A percentile compares a stretch with the other conserved stretches of the same genome.
Evolutionary conservation across 2,329 filamentous ascomycete genomes (phyloP).

Genomic region (Fusarium praegraminearum): DNA sequence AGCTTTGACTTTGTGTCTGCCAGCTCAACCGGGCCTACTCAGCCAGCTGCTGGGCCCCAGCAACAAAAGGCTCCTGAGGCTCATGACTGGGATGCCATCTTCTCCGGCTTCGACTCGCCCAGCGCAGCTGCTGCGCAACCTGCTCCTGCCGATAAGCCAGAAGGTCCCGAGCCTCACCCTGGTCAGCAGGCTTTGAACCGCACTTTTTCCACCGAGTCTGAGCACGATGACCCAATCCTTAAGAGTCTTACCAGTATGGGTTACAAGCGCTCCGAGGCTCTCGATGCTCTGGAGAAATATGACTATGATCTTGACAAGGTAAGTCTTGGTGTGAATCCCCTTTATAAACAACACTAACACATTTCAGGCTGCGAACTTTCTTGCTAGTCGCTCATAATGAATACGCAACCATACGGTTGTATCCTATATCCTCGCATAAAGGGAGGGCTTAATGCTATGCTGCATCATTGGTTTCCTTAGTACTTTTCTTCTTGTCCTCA

Average conservation of each 20-base stretch:
- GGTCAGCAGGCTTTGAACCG: constrained; percentile 63
- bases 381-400: constrained; percentile 65
- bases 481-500: constrained; percentile 28
- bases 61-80: constrained; percentile 59
- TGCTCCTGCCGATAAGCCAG: constrained; percentile 36
- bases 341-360: not conserved
- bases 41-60: constrained; percentile 56
- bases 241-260: constrained; percentile 93
- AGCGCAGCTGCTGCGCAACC: constrained; percentile 48
- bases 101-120: constrained; percentile 79
- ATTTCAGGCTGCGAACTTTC: constrained; percentile 64
- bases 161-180: constrained; percentile 30
- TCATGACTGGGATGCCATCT: constrained; percentile 96
- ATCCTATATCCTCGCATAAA: constrained; percentile 22
- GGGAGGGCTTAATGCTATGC: constrained; percentile 33
- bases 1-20: constrained; percentile 70
- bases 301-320: constrained; percentile 98
- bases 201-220: constrained; percentile 72
- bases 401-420: constrained; percentile 9
- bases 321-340: constrained; percentile 50
- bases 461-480: constrained; percentile 40
- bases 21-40: constrained; percentile 49
- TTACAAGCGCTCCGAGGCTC: constrained; percentile 78
- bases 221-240: constrained; percentile 90
- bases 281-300: constrained; percentile 89